Conservation (phyloP, 108 stramenopile species). For the Nitzschia sp. region DNA sequence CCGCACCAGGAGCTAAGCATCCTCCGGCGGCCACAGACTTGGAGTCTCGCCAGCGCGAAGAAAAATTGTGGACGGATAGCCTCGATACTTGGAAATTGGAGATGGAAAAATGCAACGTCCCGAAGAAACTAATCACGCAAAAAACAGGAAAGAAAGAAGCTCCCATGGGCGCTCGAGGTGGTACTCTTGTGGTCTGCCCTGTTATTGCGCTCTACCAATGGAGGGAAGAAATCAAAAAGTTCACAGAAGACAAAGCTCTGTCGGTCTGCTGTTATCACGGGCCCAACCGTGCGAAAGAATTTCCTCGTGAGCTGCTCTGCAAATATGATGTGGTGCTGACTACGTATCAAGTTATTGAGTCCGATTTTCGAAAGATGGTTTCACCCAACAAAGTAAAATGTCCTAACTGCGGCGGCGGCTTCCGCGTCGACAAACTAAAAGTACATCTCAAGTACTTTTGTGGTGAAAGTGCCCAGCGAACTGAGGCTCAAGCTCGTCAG, state of each 20-base stretch:
- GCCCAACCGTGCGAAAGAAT: constrained; percentile 58
- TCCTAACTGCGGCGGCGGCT: constrained; percentile 90
- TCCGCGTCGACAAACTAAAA: constrained; percentile 84
- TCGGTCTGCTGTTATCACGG: constrained; percentile 94
- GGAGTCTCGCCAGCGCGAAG: constrained; percentile 54
- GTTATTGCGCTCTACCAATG: constrained; percentile 96
- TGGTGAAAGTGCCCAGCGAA: constrained; percentile 88
- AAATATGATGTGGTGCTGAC: constrained; percentile 96
- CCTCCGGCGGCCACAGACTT: constrained; percentile 52
- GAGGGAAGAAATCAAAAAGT: constrained; percentile 94
- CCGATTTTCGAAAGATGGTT: constrained; percentile 93
- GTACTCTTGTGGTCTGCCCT: constrained; percentile 95
- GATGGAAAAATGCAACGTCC: constrained; percentile 76
- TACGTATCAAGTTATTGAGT: constrained; percentile 95
- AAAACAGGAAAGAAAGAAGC: constrained; percentile 24
- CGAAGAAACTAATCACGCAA: constrained; percentile 44
- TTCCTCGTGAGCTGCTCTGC: constrained; percentile 70
- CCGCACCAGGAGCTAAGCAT: constrained; percentile 66
- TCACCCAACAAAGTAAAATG: constrained; percentile 90
- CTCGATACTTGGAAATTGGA: constrained; percentile 67
- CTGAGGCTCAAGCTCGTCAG: constrained; percentile 91
- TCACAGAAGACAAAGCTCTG: constrained; percentile 74
- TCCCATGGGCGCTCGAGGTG: constrained; percentile 54
- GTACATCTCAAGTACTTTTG: constrained; percentile 96
- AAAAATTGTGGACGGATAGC: constrained; percentile 62